Base-by-base conservation (phyloP, 2,329 filamentous ascomycete genomes). In the Colletotrichum ledebouriae region DNA sequence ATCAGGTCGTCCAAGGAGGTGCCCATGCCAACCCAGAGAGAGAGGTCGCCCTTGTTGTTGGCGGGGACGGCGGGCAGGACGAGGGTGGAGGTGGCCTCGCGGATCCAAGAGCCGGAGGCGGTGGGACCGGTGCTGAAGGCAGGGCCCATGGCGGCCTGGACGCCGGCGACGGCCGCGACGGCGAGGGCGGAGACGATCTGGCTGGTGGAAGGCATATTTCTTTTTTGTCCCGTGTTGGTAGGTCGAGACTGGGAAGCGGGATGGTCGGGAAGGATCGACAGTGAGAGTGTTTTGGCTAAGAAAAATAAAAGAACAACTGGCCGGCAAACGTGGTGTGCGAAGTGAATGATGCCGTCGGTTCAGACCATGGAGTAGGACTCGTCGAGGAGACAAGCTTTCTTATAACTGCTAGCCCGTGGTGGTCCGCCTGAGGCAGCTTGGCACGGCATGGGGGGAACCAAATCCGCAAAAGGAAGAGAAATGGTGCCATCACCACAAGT, bases 11-110 rank as follows among this genome's bases (percentile, higher is more conserved):
- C 81, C n/a, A 78, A 78, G 4, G 78, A 80, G 4, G 81, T 84
- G 4, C 82, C 82, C 81, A 84, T 83, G 12, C 83, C 83, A 15
- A 83, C 80, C 83, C 82, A 84, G 17, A 85, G 63, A 76, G 81
- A 81, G 20, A 79, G 71, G 61, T 78, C 76, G 34, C 80, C 80
- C 5, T 73, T 74, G 44, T 76, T 77, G 41, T 77, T 76, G 39
- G 73, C 78, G 2, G 82, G 81, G 1, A 73, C 71, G 0, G 77
- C 72, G 4, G 82, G 82, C 4, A 84, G 75, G 15, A 81, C 72
- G 15, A 84, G 76, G 6, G 82, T 84, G 2, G 82, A 80, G 15
- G 76, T 81, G 3, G 82, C 75, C 67, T 82, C 80, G 29, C 79
- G 76, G 71, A 84, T 84, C 72, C 77, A 84, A 1, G 79, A 78